Base-by-base conservation (phyloP, 805 yeast genomes). In the Metschnikowia corniflorae region DNA sequence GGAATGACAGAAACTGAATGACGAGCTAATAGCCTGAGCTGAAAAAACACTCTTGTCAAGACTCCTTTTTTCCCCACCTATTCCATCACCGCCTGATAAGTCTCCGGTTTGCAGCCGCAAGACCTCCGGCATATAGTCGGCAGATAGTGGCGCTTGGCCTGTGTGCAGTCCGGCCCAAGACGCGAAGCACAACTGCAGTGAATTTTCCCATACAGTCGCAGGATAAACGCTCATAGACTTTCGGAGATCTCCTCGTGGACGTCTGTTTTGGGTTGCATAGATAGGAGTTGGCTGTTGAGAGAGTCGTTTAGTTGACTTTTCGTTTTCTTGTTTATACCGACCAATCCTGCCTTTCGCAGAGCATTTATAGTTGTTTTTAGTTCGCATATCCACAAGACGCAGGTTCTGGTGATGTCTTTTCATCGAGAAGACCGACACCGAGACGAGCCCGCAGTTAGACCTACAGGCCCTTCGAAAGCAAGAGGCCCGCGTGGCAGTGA, bases 111-210 rank as follows among this genome's bases (percentile, higher is more conserved):
- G n/a, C n/a, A n/a, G n/a, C n/a, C n/a, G n/a, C n/a, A n/a, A n/a
- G n/a, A n/a, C n/a, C n/a, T n/a, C n/a, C n/a, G n/a, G n/a, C n/a
- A n/a, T n/a, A n/a, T n/a, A n/a, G n/a, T n/a, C n/a, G n/a, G n/a
- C 24, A 10, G 24, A 5, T 21, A 3, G 24, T 3, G 12, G 24
- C 9, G 12, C 3, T n/a, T 21, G 24, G n/a, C 24, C 12, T 21
- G 9, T n/a, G 12, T 21, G 24, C 24, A 21, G n/a, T 21, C 24
- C 24, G 3, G 9, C 12, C 3, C 33, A 34, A 13, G 40, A 37
- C 40, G 40, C 40, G 40, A 37, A 37, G 36, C 36, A 32, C 33
- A 37, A 31, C 36, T 31, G 8, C 20, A 21, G 35, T 22, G 33
- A 28, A 27, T 26, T 32, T 28, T 37, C 31, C 33, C 36, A 13